Conservation (phyloP, 805 yeast species). For the Phaffomyces thermotolerans region DNA sequence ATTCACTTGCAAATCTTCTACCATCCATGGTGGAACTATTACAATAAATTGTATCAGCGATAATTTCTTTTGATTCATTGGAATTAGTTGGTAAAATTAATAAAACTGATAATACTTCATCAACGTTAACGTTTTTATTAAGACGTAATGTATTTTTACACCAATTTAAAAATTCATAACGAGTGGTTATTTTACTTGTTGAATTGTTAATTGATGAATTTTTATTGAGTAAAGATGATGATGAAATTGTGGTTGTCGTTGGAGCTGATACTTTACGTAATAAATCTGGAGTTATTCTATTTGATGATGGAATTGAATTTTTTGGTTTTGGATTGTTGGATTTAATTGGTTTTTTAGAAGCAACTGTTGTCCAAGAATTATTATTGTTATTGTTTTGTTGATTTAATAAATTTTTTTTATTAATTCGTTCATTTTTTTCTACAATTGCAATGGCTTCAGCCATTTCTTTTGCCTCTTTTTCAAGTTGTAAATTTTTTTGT, state of each 20-base stretch:
- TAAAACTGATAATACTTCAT: slow-evolving; percentile 74
- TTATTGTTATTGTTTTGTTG: too few species aligned
- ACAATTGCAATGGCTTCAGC: slow-evolving; percentile 20
- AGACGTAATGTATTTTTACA: slow-evolving; percentile 60
- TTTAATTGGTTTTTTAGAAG: slow-evolving; percentile 16
- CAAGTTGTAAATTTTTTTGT: background rate
- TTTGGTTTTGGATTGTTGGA: slow-evolving; percentile 7
- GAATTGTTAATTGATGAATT: slow-evolving; percentile 2
- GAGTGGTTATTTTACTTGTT: slow-evolving; percentile 21
- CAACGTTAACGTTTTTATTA: slow-evolving; percentile 67
- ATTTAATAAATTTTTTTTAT: too few species aligned
- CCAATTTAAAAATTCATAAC: slow-evolving; percentile 66
- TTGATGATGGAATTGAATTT: slow-evolving; percentile 8
- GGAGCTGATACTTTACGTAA: slow-evolving; percentile 33
- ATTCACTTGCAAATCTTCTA: slow-evolving; percentile 86
- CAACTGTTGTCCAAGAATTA: slow-evolving; percentile 36
- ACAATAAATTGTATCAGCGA: slow-evolving; percentile 86
- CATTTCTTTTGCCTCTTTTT: slow-evolving; percentile 5
- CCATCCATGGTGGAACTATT: slow-evolving; percentile 91
- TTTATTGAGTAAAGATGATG: background rate
- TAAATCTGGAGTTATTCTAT: slow-evolving; percentile 26
- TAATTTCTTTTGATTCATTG: slow-evolving; percentile 68
- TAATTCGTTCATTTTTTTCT: slow-evolving; percentile 7
- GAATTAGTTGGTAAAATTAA: slow-evolving; percentile 68
- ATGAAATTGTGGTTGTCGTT: slow-evolving; percentile 3